Evolutionary conservation across 2,329 filamentous ascomycete species (phyloP), one percentile per base, ranked within the genome.

Genomic region (Pestalotiopsis sp.): DNA sequence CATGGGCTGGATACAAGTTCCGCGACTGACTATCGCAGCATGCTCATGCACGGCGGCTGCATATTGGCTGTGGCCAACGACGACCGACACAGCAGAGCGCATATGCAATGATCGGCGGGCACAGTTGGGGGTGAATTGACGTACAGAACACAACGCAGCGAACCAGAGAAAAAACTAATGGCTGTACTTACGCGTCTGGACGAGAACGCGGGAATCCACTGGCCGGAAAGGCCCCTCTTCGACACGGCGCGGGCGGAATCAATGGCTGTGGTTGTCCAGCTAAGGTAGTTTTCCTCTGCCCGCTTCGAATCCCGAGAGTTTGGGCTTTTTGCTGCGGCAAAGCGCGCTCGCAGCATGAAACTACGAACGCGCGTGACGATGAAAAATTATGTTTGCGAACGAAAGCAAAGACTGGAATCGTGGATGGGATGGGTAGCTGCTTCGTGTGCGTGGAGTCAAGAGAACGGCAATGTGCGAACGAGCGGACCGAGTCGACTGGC

Each of bases 21-120:
- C 67, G 64, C 70, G 66, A 69, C 66, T 31, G 56, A 62, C 20
- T 67, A 45, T 36, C 39, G 61, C 58, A 31, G 31, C 31, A 70
- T 70, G 71, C 75, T 74, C 69, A 75, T 76, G 74, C 74, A 74
- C 73, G 74, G 71, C 74, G 71, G 72, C 73, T 73, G 74, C 70
- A 76, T 31, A 31, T 31, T 36, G 73, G 72, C 27, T 31, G 71
- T 77, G 76, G 75, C 76, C 75, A 78, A 75, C 76, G 70, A 73
- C 73, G 71, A 75, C 69, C 70, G 73, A 76, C 76, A 79, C 75
- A 76, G 78, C 77, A 79, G 74, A 14, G 75, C 75, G 78, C 77
- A 79, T 78, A 77, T 79, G 77, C 78, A 79, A 74, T 75, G 78
- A 78, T 77, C 76, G 74, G 71, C 76, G 59, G 56, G 27, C 25